Evolutionary conservation across 306 rosid species (phyloP), one percentile per base, ranked within the genome.

Genomic region (Quercus bicolor): DNA sequence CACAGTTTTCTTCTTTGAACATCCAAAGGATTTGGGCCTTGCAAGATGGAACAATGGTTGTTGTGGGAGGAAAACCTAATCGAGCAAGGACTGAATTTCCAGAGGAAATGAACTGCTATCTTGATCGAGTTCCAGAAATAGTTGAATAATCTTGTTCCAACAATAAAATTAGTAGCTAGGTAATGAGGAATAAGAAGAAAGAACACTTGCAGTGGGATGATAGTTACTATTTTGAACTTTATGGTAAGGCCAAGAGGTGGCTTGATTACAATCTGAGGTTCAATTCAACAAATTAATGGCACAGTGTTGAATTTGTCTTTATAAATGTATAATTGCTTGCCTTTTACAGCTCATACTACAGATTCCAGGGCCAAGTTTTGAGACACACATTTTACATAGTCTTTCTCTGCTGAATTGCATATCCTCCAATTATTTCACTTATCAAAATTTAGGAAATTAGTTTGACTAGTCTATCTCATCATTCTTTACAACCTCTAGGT

Each of bases 11-110:
- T 79, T 56, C 24, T 80, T 75, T 57, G 84, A 28, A 81, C 75
- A 69, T 73, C 26, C 75, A 77, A 86, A 88, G 88, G n/a, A 81
- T 95, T 81, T 95, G 98, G 98, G 96, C 91, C 18, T 83, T 92
- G 51, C 98, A 95, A 95, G 96, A 95, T 76, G 98, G 98, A 60
- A 90, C 98, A 43, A 70, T 86, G 7, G 97, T 92, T 71, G 75
- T 91, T 16, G 57, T 88, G 13, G 98, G 97, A 73, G 97, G 96
- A 71, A 92, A 92, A 86, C 90, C 94, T 23, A 95, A 95, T 68
- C 88, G 91, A 70, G 97, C 96, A 53, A 91, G 91, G 87, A 74
- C 85, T 28, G 98, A 92, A 81, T 95, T 95, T 81, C 26, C 98
- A 12, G 92, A 88, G 2, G 91, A 92, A 78, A 90, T 95, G 1